Percentiles rank a stretch among this genome's conserved stretches.
Conservation (phyloP, 2,329 filamentous ascomycete genomes). For the Botrytis pseudocinerea region DNA sequence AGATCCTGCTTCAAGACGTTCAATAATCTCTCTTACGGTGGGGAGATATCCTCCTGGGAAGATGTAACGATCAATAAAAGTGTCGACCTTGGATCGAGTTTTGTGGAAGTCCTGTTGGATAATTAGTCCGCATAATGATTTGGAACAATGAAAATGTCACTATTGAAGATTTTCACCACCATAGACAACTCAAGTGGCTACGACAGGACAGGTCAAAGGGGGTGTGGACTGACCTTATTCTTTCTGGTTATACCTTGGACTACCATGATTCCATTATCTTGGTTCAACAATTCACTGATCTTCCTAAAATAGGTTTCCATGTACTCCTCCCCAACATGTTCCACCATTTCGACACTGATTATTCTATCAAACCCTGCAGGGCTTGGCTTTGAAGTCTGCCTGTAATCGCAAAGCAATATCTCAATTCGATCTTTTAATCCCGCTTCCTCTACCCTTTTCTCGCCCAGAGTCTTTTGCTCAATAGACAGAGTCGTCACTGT, state of each 20-base stretch:
- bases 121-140: neutral
- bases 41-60: constrained; percentile 72
- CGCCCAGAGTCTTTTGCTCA: constrained; percentile 66
- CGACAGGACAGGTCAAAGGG: neutral
- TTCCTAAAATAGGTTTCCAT: constrained; percentile 64
- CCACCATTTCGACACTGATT: constrained; percentile 72
- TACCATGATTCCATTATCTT: constrained; percentile 62
- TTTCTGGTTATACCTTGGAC: constrained; percentile 74
- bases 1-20: constrained; percentile 59
- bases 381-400: constrained; percentile 53
- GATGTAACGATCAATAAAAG: constrained; percentile 71
- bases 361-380: constrained; percentile 62
- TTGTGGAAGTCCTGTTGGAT: constrained; percentile 22
- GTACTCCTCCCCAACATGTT: constrained; percentile 67
- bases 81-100: constrained; percentile 21
- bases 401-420: constrained; percentile 66
- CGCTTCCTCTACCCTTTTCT: constrained; percentile 58
- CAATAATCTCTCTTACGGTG: constrained; percentile 54
- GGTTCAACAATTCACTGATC: constrained; percentile 60
- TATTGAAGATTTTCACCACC: neutral
- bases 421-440: constrained; percentile 59
- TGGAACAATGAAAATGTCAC: neutral
- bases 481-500: constrained; percentile 66
- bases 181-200: neutral
- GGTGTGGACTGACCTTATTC: constrained; percentile 8